These are phyloP conservation scores for Irpex sp. DNA, from an alignment of 1,284 basidiomycete genomes.

Conservation along the genomic window DNA sequence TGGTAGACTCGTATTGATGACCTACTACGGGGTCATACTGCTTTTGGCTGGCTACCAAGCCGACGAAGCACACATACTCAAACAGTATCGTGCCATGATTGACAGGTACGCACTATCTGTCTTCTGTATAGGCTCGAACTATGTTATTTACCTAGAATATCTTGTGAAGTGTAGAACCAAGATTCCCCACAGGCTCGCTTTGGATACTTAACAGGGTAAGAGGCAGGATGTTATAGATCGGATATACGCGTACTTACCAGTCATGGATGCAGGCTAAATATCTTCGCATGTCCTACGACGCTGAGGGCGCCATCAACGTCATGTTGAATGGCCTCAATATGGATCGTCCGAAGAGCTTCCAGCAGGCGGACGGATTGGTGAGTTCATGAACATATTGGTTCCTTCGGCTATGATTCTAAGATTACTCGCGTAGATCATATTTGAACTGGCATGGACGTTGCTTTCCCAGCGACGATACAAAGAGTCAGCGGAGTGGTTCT, in stretches of 20 bases:
- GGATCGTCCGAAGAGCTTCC: constrained; percentile 47
- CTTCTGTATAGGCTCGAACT: no score
- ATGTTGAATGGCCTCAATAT: constrained; percentile 54
- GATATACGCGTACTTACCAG: neutral
- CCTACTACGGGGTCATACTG: constrained; percentile 67
- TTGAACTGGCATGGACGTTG: constrained; percentile 73
- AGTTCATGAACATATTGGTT: constrained; percentile 13
- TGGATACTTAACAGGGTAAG: constrained; percentile 71
- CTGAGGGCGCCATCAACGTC: constrained; percentile 56
- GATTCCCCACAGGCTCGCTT: constrained; percentile 63
- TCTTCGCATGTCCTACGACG: constrained; percentile 60
- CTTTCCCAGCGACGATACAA: constrained; percentile 58
- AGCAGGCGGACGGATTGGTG: constrained; percentile 68
- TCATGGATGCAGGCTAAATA: constrained; percentile 57
- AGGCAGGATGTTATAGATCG: neutral
- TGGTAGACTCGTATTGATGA: constrained; percentile 68
- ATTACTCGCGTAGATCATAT: constrained; percentile 46
- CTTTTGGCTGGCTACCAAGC: constrained; percentile 70
- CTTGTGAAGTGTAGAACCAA: constrained; percentile 37
- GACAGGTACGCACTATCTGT: constrained; percentile 35
- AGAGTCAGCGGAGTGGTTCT: constrained; percentile 61
- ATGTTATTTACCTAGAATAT: no score
- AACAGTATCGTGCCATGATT: constrained; percentile 58
- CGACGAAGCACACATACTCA: constrained; percentile 57
- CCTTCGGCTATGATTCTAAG: neutral